phyloP scores from a whole-genome alignment of 1,139 yeast genomes.

The Magnusiomyces suaveolens region DNA sequence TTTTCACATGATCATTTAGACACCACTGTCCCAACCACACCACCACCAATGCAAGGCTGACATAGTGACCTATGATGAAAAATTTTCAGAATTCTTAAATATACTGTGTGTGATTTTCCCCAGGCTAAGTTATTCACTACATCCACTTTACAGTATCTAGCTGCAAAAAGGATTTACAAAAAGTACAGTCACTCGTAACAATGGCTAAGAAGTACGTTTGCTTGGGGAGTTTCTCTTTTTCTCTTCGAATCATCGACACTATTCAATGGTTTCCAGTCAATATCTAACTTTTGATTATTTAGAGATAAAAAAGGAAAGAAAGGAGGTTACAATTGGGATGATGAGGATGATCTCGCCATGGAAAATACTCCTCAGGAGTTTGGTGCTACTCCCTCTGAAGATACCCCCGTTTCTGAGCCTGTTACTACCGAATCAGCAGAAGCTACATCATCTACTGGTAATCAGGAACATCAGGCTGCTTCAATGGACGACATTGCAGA shows the following conservation, averaged over 20 bases:
- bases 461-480: constrained; percentile 32
- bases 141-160: too few relatives aligned
- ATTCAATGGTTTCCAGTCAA: too few relatives aligned
- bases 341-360: constrained; percentile 51
- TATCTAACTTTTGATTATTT: too few relatives aligned
- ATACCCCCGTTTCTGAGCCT: constrained; percentile 15
- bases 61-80: neutral
- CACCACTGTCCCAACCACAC: too few relatives aligned
- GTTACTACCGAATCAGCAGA: constrained; percentile 8
- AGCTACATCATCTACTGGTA: constrained; percentile 17
- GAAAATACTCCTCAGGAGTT: constrained; percentile 49
- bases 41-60: neutral
- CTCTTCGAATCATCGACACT: too few relatives aligned
- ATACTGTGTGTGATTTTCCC: neutral
- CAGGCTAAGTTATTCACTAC: too few relatives aligned
- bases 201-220: too few relatives aligned
- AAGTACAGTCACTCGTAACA: too few relatives aligned
- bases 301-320: constrained; percentile 39
- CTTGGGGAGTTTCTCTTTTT: too few relatives aligned
- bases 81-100: neutral
- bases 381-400: constrained; percentile 26
- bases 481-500: constrained; percentile 36
- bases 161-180: too few relatives aligned
- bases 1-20: too few relatives aligned
- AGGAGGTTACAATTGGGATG: constrained; percentile 74